Percentiles rank a stretch among this genome's conserved stretches.
Conservation (phyloP, 1,284 basidiomycete genomes). For the Cryptococcus maquisensis region DNA sequence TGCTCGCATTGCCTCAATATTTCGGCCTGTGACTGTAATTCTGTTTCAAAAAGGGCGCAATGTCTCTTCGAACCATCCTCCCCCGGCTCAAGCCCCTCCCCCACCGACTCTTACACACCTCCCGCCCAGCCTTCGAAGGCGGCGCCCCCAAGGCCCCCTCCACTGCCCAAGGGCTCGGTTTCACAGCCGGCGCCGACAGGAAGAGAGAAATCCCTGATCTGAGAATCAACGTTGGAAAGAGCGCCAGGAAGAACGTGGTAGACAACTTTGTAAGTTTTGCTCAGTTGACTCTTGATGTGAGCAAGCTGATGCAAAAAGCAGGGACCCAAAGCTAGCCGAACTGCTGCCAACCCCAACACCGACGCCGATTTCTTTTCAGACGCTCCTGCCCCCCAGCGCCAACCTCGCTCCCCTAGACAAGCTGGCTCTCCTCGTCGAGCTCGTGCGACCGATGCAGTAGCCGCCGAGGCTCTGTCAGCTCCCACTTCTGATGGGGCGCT, state of each 20-base stretch:
- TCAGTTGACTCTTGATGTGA: neutral
- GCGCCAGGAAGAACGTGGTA: neutral
- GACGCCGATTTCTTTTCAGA: conserved; percentile 14
- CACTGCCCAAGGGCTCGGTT: conserved; percentile 12
- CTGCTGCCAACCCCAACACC: neutral
- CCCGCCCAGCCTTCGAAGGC: conserved; percentile 1
- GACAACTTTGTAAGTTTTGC: neutral
- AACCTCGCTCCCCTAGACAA: neutral
- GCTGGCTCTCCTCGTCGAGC: neutral
- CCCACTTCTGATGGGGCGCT: neutral
- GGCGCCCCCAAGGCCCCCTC: conserved; percentile 2
- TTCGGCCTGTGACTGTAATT: too few relatives aligned
- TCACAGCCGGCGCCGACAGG: conserved; percentile 7
- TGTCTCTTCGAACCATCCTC: conserved; percentile 4
- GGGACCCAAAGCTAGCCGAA: neutral
- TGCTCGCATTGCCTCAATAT: neutral
- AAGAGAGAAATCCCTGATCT: conserved; percentile 13
- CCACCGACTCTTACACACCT: conserved; percentile 3
- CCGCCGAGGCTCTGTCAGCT: neutral
- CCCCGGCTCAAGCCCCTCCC: neutral
- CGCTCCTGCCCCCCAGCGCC: neutral
- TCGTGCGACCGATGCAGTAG: too few relatives aligned
- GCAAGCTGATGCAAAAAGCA: neutral
- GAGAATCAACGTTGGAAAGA: conserved; percentile 6
- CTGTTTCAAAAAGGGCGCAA: neutral